Base-by-base conservation (phyloP, 495 filamentous ascomycete species). In the Aspergillus haitiensis region DNA sequence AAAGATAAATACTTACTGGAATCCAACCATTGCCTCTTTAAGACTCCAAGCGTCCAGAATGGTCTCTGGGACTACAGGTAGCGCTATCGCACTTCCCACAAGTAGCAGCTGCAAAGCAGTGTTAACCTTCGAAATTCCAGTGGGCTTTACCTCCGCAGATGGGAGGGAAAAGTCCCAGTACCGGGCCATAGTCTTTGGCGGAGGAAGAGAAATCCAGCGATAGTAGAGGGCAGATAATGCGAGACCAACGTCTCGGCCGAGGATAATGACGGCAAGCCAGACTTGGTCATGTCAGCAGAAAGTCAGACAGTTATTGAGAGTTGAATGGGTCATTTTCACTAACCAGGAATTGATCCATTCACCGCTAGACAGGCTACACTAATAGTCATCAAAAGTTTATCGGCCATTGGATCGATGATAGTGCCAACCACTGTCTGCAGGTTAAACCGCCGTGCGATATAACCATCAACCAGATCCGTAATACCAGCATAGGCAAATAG, bases 141-240 rank as follows among this genome's bases (percentile, higher is more conserved):
- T 98, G 0, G 94, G 94, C 62, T 88, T 88, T 5, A 98, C 94
- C 72, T 98, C 94, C 1, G 94, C 94, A 47, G 85, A 90, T 0
- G 94, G 94, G 15, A 98, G 82, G 10, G 87, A 90, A 65, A 98
- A 98, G 70, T 98, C 95, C 95, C 95, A 98, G 70, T 97, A 98
- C n/a, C 94, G 79, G 12, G 80, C 73, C 73, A 96, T 88, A 0
- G 94, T 98, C 73, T 97, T 97, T 6, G 94, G 94, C 0, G 89
- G 86, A 2, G 94, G 94, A 18, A 98, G 82, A 4, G 89, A 93
- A 50, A 96, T 94, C 84, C 90, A 98, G 37, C 94, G 86, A 68
- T 92, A 97, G 73, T 97, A 98, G 56, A 98, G 85, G 1, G 94
- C 94, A 8, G 92, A 86, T 3, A 96, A 80, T n/a, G 83, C 90